Conservation (phyloP, 2,329 filamentous ascomycete species). For the Penicillium capsulatum region DNA sequence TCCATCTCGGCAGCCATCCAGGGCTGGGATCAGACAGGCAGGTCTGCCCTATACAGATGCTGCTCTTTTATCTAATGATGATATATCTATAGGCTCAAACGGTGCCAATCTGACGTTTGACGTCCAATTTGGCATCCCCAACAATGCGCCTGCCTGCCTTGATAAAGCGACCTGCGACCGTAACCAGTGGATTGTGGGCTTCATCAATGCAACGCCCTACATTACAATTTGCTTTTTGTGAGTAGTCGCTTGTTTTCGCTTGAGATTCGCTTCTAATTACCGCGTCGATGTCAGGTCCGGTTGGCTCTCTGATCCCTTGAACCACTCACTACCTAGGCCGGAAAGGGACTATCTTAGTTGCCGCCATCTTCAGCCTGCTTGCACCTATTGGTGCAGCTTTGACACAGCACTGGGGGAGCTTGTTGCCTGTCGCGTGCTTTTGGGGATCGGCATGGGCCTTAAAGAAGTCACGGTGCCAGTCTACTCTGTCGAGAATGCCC, state of each 20-base stretch:
- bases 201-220: conserved; percentile 51
- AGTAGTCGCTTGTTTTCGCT: conserved; percentile 50
- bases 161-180: conserved; percentile 27
- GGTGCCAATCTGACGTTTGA: conserved; percentile 51
- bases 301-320: conserved; percentile 61
- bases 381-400: conserved; percentile 62
- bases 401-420: conserved; percentile 57
- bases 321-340: conserved; percentile 55
- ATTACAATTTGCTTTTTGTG: conserved; percentile 1
- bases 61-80: too few relatives aligned
- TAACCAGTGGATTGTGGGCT: conserved; percentile 55
- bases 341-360: conserved; percentile 60
- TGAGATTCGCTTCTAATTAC: neutral
- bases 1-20: conserved; percentile 8
- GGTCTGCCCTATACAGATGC: too few relatives aligned
- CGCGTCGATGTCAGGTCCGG: conserved; percentile 11
- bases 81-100: conserved; percentile 33
- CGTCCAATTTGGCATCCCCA: conserved; percentile 41
- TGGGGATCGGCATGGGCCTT: conserved; percentile 59
- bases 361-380: conserved; percentile 59
- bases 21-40: conserved; percentile 51
- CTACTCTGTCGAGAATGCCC: conserved; percentile 53
- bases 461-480: conserved; percentile 54
- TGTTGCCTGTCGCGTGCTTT: conserved; percentile 51
- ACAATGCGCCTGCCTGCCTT: conserved; percentile 13